Evolutionary conservation across 1,284 basidiomycete species (phyloP), one percentile per base, ranked within the genome.

Genomic region (Moesziomyces sp.): DNA sequence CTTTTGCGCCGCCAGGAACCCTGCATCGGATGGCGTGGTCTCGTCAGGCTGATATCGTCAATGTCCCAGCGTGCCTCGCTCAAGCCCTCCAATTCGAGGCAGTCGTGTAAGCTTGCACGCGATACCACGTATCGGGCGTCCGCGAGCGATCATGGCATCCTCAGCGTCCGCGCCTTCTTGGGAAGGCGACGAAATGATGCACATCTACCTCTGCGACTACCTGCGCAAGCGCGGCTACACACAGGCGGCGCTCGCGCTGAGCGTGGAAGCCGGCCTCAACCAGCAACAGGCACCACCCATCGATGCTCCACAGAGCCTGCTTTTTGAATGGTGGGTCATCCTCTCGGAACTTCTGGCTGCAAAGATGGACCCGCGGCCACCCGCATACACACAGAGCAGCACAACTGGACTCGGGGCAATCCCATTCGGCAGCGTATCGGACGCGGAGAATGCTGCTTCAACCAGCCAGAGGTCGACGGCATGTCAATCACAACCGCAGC

Each of bases 181-280:
- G 70, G 44, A 63, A 46, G 70, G 64, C 35, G 64, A 73, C 23
- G 55, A 57, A 23, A 74, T 70, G 72, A 57, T 74, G 11, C 72
- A 74, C 59, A 55, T 67, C 50, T 74, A 74, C 52, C 40, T 74
- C 2, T 70, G 67, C 58, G 72, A 74, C 48, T 74, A 74, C 19
- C 53, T 70, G 28, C 59, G 52, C 26, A 74, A 74, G 46, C 55
- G 72, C 5, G 62, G 62, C 2, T 74, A 47, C n/a, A 40, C 43
- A 0, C 62, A 66, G 34, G 72, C 63, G 1, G 72, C 67, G 3
- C 46, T 47, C 3, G 62, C 67, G 3, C 18, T 74, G 8, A 30
- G 44, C 10, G n/a, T 23, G 14, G 72, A 74, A 52, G 67, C 72
- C 0, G 62, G 63, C 2, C 43, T 74, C 3, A 57, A 58, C 2